Percentiles rank a stretch among this genome's conserved stretches.
These are phyloP conservation scores for Spinellus fusiger DNA, from an alignment of 192 early-diverging fungal genomes.

Conservation along the genomic window DNA sequence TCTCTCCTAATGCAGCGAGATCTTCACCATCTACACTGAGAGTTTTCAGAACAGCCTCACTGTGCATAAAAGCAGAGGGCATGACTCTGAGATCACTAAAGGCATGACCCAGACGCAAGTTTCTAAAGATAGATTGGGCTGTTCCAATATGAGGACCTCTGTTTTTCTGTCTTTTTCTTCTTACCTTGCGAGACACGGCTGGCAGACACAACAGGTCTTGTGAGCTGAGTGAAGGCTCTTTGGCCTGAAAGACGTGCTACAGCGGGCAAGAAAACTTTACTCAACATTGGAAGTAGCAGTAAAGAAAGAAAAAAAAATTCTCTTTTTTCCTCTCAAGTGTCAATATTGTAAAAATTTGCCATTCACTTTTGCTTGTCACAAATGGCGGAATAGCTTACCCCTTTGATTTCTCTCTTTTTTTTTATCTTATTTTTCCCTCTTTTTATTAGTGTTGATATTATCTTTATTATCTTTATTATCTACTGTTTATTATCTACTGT, in stretches of 20 bases:
- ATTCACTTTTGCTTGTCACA: too few species aligned
- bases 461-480: too few species aligned
- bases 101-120: neutral
- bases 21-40: neutral
- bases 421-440: too few species aligned
- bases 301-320: too few species aligned
- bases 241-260: neutral
- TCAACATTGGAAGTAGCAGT: constrained; percentile 4
- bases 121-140: neutral
- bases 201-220: neutral
- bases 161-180: neutral
- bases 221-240: neutral
- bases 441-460: too few species aligned
- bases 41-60: neutral
- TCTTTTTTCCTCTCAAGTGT: too few species aligned
- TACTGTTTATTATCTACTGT: too few species aligned
- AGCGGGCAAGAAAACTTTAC: constrained; percentile 3
- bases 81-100: constrained; percentile 10
- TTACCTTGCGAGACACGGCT: neutral
- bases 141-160: neutral
- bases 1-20: neutral
- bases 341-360: too few species aligned
- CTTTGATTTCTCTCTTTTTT: too few species aligned
- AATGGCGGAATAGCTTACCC: too few species aligned
- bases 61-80: constrained; percentile 12